Evolutionary conservation across 75 land plant species (phyloP), one percentile per base, ranked within the genome.

Genomic region (Pinus tabuliformis): DNA sequence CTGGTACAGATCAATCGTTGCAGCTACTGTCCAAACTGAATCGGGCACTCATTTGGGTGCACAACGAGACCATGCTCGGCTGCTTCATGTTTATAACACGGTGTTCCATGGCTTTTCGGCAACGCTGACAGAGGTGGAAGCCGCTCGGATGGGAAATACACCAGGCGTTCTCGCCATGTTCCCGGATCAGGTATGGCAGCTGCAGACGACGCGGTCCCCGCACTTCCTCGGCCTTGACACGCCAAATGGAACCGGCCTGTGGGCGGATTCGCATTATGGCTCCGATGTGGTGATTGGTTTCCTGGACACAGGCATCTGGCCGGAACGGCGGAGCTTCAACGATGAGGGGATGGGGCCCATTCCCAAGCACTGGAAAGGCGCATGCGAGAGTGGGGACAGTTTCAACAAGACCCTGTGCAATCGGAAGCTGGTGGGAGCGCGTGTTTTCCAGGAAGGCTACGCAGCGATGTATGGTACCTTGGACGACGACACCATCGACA

Each of bases 281-380:
- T 81, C 88, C 45, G 94, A 91, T 39, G 90, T 94, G 56, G 87
- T 96, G 14, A 73, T 96, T 14, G 99, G 99, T 6, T 56, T 92
- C 28, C 83, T 96, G 59, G 99, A 96, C 79, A 86, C 98, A 58
- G 98, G 99, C 5, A 78, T 96, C 54, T 96, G 97, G 97, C 97
- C 97, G 12, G 95, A 96, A 86, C 73, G 91, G 22, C 76, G 89
- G 58, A 87, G 90, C 85, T 96, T 96, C 81, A 90, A 26, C 30
- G 96, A 88, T 70, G 62, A 12, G 11, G 83, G 82, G 20, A 75
- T 93, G 3, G 79, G 86, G 1, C 86, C 89, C 15, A 80, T 89
- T 1, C 90, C 95, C 1, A 1, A 62, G 0, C 58, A 52, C 0
- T 92, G 92, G 92, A 83, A 83, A 22, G 95, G 92, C 1, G 59